phyloP scores from a whole-genome alignment of 2,329 filamentous ascomycete species.

The Trichoderma afroharzianum region DNA sequence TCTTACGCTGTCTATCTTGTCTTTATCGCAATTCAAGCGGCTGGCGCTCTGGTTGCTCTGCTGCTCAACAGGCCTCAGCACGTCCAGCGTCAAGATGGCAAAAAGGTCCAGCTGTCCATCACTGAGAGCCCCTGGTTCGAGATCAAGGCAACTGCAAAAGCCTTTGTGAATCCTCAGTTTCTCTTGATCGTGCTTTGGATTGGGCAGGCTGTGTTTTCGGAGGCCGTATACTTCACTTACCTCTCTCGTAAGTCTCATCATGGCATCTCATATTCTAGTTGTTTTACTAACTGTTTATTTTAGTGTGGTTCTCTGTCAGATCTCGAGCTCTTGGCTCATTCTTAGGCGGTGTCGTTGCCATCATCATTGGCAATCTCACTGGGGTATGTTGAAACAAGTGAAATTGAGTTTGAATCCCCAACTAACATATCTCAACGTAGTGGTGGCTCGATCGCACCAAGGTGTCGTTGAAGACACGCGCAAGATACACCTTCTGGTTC shows the following conservation, averaged over 20 bases:
- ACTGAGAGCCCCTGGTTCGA: constrained; percentile 54
- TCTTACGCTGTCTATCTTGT: constrained; percentile 66
- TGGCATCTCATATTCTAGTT: not conserved
- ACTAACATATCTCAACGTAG: constrained; percentile 25
- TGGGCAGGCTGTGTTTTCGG: constrained; percentile 65
- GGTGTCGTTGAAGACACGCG: constrained; percentile 51
- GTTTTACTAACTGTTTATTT: not conserved
- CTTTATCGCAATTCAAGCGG: constrained; percentile 67
- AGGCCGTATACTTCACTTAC: constrained; percentile 71
- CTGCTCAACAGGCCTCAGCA: constrained; percentile 58
- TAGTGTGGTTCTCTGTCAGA: constrained; percentile 67
- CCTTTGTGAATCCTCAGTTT: constrained; percentile 60
- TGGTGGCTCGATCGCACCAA: constrained; percentile 57
- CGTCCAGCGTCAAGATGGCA: constrained; percentile 64
- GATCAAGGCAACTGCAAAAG: constrained; percentile 53
- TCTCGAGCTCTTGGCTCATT: constrained; percentile 68
- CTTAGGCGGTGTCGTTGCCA: constrained; percentile 63
- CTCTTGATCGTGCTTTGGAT: constrained; percentile 65
- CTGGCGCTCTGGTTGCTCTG: constrained; percentile 61
- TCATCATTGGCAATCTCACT: constrained; percentile 62
- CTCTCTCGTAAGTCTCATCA: constrained; percentile 31
- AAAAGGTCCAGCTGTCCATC: constrained; percentile 57
- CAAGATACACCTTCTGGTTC: constrained; percentile 51
- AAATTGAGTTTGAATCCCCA: not conserved
- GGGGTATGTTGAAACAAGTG: constrained; percentile 42